Evolutionary conservation across 305 asterid genomes (phyloP).

Genomic region (Fraxinus xanthoxyloides): DNA sequence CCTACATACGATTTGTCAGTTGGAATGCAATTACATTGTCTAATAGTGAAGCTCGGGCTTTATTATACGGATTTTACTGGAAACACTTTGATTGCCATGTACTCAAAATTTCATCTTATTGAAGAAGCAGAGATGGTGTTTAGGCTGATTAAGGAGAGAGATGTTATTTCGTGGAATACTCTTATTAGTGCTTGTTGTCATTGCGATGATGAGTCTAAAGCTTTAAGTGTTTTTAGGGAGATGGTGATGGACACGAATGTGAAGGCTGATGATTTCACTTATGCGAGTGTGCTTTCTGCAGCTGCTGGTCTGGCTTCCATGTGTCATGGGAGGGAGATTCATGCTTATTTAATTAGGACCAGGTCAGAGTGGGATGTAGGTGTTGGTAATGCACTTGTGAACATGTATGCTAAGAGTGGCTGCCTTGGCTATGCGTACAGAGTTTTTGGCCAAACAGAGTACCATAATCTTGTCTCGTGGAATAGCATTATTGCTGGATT

Average conservation of each 20-base stretch:
- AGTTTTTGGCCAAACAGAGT: slow-evolving; percentile 45
- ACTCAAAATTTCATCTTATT: slow-evolving; percentile 43
- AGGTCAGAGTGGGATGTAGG: slow-evolving; percentile 44
- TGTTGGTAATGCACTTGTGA: slow-evolving; percentile 60
- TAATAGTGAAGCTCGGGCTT: slow-evolving; percentile 51
- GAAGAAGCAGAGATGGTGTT: slow-evolving; percentile 52
- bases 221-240: slow-evolving; percentile 48
- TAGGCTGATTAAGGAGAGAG: slow-evolving; percentile 44
- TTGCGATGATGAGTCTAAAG: slow-evolving; percentile 50
- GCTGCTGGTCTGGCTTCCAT: slow-evolving; percentile 54
- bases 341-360: slow-evolving; percentile 50
- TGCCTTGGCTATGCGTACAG: slow-evolving; percentile 32
- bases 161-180: slow-evolving; percentile 69
- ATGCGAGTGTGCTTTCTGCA: slow-evolving; percentile 62
- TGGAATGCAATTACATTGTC: slow-evolving; percentile 59
- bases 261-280: slow-evolving; percentile 53
- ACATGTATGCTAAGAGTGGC: slow-evolving; percentile 81
- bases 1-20: slow-evolving; percentile 32
- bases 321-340: slow-evolving; percentile 59
- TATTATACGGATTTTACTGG: slow-evolving; percentile 49
- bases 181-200: slow-evolving; percentile 51
- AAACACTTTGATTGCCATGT: slow-evolving; percentile 51
- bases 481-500: slow-evolving; percentile 62
- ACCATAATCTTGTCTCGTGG: slow-evolving; percentile 63
- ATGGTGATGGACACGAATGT: slow-evolving; percentile 35